Base-by-base conservation (phyloP, 2,329 filamentous ascomycete species). In the Cordyceps cateniannulata region DNA sequence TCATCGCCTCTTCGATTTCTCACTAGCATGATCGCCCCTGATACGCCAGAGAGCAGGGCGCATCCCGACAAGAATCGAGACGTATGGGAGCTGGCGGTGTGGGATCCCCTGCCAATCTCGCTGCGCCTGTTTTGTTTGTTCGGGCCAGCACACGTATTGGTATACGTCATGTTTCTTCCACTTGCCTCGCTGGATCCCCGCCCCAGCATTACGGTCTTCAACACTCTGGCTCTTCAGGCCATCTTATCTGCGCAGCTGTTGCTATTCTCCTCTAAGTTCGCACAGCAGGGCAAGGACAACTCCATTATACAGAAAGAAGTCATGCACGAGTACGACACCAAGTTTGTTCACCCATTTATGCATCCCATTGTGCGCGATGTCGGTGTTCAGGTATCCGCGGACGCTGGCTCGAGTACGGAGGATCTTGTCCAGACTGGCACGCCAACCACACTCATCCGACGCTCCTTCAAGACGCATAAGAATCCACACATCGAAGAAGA, bases 1-100 rank as follows among this genome's bases (percentile, higher is more conserved):
- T 86, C 89, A 0, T 95, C 93, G 1, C 93, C 95, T 1, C 71
- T 98, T 44, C 85, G 87, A 59, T 87, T 91, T 61, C 73, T 98
- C 42, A 83, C 86, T 29, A 85, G 82, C 64, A 78, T 90, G 49
- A 75, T 96, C 38, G 81, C 85, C 2, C 77, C 83, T 27, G 85
- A 87, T 40, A 87, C 85, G 24, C 90, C 92, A n/a, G 86, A 93
- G 65, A 87, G 90, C 27, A 85, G 92, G 70, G 89, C 91, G 29
- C 90, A 97, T 73, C 91, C 93, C 0, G 88, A 95, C 70, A 85
- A 87, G 61, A 83, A 84, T 27, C 84, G 88, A 12, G 93, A 99
- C 73, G 95, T 99, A 10, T 99, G 95, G 95, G 93, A 99, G 74
- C 76, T 99, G 54, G 84, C 88, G 1, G 82, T 98, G 7, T 99